Evolutionary conservation across 192 early-diverging fungal species (phyloP), one percentile per base, ranked within the genome.

Genomic region (Chytriomyces sp.): DNA sequence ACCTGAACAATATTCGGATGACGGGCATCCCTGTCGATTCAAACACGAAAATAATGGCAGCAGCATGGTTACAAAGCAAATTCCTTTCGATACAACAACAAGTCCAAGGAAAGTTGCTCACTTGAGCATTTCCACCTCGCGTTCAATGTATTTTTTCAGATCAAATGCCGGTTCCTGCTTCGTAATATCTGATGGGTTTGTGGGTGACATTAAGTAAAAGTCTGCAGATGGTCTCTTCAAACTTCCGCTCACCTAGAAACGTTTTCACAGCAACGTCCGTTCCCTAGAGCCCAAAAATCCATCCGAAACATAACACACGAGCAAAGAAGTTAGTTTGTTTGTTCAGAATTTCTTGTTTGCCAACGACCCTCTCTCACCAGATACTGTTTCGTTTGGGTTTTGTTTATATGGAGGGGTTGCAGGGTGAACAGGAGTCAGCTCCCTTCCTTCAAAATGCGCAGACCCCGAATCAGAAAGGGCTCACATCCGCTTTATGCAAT

Each of bases 1-100:
- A 74, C 77, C 75, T 79, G 81, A 7, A 80, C 77, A 31, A 83
- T 73, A 59, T 83, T 83, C 2, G 81, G 81, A 66, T 83, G 81
- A 28, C 80, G 73, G 3, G 66, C 62, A 30, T 79, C 78, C 44
- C 78, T 78, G 28, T n/a, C 6, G 61, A 12, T 54, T 54, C 14
- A 62, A 38, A 62, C 31, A 19, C 14, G 33, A 32, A 68, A 56
- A 70, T 26, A 39, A 4, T 3, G 22, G 6, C 19, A 31, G 8
- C 25, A 34, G 64, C 28, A 30, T 30, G 10, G n/a, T 56, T 12
- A 49, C 34, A 58, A 65, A 7, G 33, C 28, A 37, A 10, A 12
- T 7, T 37, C 59, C 26, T 36, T 37, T 30, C 0, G 32, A 49
- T 22, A 49, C n/a, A n/a, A n/a, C n/a, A n/a, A n/a, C n/a, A n/a